A percentile compares a stretch with the other conserved stretches of the same genome.
Evolutionary conservation across 129 eudicot genomes (phyloP).

Genomic region (Flaveria sonorensis): DNA sequence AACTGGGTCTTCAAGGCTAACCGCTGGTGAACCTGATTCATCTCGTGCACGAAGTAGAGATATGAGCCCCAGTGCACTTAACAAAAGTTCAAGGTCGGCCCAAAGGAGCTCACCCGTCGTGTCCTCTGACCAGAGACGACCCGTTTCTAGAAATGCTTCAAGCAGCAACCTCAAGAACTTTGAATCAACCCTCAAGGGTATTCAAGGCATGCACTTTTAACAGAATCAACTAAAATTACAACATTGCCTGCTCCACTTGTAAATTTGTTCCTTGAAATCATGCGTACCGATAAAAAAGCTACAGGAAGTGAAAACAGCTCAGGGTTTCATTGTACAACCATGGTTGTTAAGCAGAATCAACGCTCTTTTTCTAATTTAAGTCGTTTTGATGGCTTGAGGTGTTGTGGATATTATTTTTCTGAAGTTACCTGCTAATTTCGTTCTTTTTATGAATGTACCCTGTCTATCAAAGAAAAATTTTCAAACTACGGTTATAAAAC

Average conservation of each 20-base stretch:
- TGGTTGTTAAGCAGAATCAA: background rate
- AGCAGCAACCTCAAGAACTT: conserved; percentile 55
- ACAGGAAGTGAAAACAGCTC: background rate
- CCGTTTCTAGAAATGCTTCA: conserved; percentile 51
- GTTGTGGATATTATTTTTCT: too few species aligned
- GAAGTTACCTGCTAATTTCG: background rate
- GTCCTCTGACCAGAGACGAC: conserved; percentile 52
- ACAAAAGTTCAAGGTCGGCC: conserved; percentile 45
- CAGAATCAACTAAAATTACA: background rate
- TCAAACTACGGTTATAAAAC: too few species aligned
- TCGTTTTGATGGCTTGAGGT: too few species aligned
- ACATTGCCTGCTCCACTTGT: background rate
- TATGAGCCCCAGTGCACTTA: conserved; percentile 46
- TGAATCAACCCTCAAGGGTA: conserved; percentile 69
- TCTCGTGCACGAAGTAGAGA: conserved; percentile 50
- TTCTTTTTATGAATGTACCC: background rate
- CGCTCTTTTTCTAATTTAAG: background rate
- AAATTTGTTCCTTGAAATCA: conserved; percentile 22
- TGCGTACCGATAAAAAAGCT: background rate
- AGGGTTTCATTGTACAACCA: background rate
- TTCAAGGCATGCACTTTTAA: conserved; percentile 59
- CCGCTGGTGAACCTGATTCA: conserved; percentile 47
- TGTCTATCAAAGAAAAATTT: background rate
- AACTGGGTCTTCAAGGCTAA: conserved; percentile 63
- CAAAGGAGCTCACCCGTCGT: conserved; percentile 62